Conservation (phyloP, 1,139 yeast species). For the Yamadazyma sp. region DNA sequence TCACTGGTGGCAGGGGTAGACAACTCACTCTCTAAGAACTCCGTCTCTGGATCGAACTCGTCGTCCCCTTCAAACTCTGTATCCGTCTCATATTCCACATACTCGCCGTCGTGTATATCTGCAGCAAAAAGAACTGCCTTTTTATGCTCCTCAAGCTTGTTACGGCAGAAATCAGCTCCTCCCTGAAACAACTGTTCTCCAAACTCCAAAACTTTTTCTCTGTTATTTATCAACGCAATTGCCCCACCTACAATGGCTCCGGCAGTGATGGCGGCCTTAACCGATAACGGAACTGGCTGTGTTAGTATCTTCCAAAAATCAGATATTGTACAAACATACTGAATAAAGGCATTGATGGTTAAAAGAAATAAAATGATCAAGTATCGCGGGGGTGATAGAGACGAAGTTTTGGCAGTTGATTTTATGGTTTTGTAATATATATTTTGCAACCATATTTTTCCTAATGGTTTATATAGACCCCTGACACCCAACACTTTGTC, state of each 20-base stretch:
- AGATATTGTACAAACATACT: slow-evolving; percentile 10
- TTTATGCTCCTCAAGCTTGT: slow-evolving; percentile 24
- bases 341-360: slow-evolving; percentile 11
- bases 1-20: slow-evolving; percentile 29
- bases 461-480: too few relatives aligned
- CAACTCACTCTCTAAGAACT: slow-evolving; percentile 18
- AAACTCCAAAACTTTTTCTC: slow-evolving; percentile 31
- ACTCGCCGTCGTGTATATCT: slow-evolving; percentile 25
- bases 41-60: slow-evolving; percentile 13
- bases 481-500: too few relatives aligned
- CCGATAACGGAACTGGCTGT: slow-evolving; percentile 34
- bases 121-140: slow-evolving; percentile 27
- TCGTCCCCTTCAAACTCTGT: slow-evolving; percentile 1
- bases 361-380: not conserved
- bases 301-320: slow-evolving; percentile 7
- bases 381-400: slow-evolving; percentile 2
- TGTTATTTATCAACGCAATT: slow-evolving; percentile 34
- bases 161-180: slow-evolving; percentile 37
- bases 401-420: not conserved
- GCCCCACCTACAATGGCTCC: slow-evolving; percentile 44
- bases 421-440: too few relatives aligned
- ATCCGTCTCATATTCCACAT: slow-evolving; percentile 10
- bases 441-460: too few relatives aligned
- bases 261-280: slow-evolving; percentile 38
- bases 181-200: slow-evolving; percentile 33